Base-by-base conservation (phyloP, 2,329 filamentous ascomycete genomes). In the Ophiocordyceps camponoti-saundersi region DNA sequence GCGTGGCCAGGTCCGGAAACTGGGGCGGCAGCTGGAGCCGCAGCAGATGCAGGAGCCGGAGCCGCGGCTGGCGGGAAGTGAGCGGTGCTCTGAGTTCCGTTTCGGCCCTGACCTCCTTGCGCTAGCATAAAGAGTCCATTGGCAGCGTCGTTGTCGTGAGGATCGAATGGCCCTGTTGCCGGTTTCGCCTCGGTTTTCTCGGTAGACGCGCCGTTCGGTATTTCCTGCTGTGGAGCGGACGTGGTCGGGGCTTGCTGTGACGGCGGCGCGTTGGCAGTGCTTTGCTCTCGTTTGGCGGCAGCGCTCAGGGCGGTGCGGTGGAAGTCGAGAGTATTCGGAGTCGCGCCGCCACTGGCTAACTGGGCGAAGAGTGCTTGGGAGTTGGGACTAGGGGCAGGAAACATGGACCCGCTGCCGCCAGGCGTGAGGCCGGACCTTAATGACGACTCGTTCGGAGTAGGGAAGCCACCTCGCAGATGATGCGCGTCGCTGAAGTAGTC, bases 391-490 rank as follows among this genome's bases (percentile, higher is more conserved):
- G 87, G 83, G 47, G 83, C 85, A 48, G 90, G 88, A 70, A 96
- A 96, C 87, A 96, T 96, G 56, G 89, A 94, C 56, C 89, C 90
- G 61, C 89, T 88, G 54, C 90, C 90, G 50, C 92, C 92, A 44
- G 92, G 92, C 46, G 92, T 96, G 54, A 96, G 67, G 48, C 92
- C 92, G 50, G 88, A 92, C 50, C 92, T 77, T 46, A 96, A 69
- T 3, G 87, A 93, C 8, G 90, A 96, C 66, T 98, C 92, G 77
- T 95, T 95, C 1, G 90, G 90, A 4, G 92, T 96, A 5, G 88
- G 86, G 59, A 95, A 95, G 47, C 85, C 85, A 55, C 87, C 80
- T 53, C 85, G 79, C 52, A 94, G 71, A 49, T 77, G 82, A 59
- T 82, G 78, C 18, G 80, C 81, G 57, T 94, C 87, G 54, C 77